phyloP scores from a whole-genome alignment of 176 grass and related monocot species.

The Hordeum marinum region DNA sequence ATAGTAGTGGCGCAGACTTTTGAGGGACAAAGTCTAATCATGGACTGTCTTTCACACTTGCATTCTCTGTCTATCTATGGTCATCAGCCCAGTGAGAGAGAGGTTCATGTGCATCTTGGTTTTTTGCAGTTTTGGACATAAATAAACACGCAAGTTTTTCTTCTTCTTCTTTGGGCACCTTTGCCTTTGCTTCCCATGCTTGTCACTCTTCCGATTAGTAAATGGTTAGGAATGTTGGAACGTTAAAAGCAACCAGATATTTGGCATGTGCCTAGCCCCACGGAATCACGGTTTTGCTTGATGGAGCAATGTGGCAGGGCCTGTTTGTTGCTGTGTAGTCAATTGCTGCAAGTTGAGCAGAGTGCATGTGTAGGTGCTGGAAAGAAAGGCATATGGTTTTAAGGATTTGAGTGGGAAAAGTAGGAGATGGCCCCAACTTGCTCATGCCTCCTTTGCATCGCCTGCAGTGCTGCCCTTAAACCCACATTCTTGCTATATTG shows the following conservation, averaged over 20 bases:
- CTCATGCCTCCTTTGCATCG: conserved; percentile 7
- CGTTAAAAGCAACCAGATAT: conserved; percentile 2
- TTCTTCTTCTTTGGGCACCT: neutral
- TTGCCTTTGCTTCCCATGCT: neutral
- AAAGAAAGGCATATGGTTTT: neutral
- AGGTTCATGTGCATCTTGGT: neutral
- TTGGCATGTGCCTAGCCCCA: neutral
- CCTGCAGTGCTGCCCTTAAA: neutral
- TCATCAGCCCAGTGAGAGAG: conserved; percentile 7
- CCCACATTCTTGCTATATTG: neutral
- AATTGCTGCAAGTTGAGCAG: conserved; percentile 36
- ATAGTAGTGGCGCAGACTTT: conserved; percentile 22
- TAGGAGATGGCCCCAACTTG: conserved; percentile 28
- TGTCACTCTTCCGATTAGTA: neutral
- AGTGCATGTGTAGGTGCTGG: neutral
- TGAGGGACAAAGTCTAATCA: conserved; percentile 26
- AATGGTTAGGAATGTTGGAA: conserved; percentile 11
- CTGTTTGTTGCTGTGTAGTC: neutral
- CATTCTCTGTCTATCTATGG: neutral
- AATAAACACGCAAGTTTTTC: neutral
- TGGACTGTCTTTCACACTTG: neutral
- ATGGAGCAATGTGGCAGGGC: neutral
- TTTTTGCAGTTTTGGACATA: neutral
- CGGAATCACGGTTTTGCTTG: neutral
- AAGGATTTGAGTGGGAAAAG: neutral